A percentile compares a stretch with the other conserved stretches of the same genome.
Conservation (phyloP, 352 stramenopile genomes). For the Globisporangium canariense region DNA sequence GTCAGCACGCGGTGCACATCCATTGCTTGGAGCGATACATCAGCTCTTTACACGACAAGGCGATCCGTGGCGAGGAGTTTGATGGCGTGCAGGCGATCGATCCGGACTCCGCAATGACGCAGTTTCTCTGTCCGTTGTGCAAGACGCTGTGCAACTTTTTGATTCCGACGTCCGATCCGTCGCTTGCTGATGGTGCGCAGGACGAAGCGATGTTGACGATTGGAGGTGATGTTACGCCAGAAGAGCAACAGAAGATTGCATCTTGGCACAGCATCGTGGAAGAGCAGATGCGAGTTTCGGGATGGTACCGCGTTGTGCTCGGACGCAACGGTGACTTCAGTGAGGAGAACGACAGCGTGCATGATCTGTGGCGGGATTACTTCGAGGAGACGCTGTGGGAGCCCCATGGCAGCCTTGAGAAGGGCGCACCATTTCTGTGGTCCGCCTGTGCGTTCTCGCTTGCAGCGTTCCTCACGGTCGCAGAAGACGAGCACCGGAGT, state of each 20-base stretch:
- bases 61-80: slow-evolving; percentile 85
- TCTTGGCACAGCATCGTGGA: slow-evolving; percentile 61
- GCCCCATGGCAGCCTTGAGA: slow-evolving; percentile 82
- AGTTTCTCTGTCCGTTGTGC: slow-evolving; percentile 91
- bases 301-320: slow-evolving; percentile 70
- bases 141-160: slow-evolving; percentile 92
- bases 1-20: slow-evolving; percentile 84
- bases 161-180: slow-evolving; percentile 70
- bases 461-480: slow-evolving; percentile 69
- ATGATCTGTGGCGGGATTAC: slow-evolving; percentile 84
- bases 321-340: slow-evolving; percentile 56
- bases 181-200: slow-evolving; percentile 7
- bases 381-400: slow-evolving; percentile 88
- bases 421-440: slow-evolving; percentile 82
- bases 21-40: slow-evolving; percentile 87
- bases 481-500: slow-evolving; percentile 50
- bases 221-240: slow-evolving; percentile 9
- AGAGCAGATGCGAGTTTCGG: slow-evolving; percentile 54
- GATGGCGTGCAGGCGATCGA: slow-evolving; percentile 87
- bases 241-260: slow-evolving; percentile 16
- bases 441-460: slow-evolving; percentile 80
- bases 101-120: slow-evolving; percentile 84
- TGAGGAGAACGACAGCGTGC: slow-evolving; percentile 50
- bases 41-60: slow-evolving; percentile 81
- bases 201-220: slow-evolving; percentile 12